Base-by-base conservation (phyloP, 495 filamentous ascomycete species). In the Pseudotulostoma volvatum region DNA sequence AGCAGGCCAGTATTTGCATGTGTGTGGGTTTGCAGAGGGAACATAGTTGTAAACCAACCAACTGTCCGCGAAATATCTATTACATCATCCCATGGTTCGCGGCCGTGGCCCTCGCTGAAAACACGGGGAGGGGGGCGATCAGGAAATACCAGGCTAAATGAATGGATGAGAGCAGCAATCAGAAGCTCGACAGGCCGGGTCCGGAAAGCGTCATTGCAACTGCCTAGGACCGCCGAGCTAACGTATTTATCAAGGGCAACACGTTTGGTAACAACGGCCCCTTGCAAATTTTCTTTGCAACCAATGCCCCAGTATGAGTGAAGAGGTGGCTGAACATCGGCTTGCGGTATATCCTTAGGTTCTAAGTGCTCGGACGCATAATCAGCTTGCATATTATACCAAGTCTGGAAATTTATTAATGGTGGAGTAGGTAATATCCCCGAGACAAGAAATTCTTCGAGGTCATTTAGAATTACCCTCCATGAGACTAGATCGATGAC, bases 401-500 rank as follows among this genome's bases (percentile, higher is more conserved):
- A 77, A 19, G 59, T 60, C 47, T 69, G 63, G 43, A 73, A 75
- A 0, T 69, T 60, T 37, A 72, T 54, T 13, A 46, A 43, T 4
- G 43, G 23, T 16, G 67, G 0, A 59, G 55, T 40, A 66, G 56
- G 1, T 54, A 58, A 19, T 40, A 38, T 23, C 51, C 52, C 7
- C 57, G 59, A 14, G n/a, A 48, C 46, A 16, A 76, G 45, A 1
- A 71, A 42, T 16, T 66, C 57, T 37, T 72, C 70, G 7, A 76
- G 46, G 36, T 76, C 72, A 11, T 65, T 49, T 15, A 68, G 58
- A 18, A 76, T 61, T 43, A 71, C 56, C n/a, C 62, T 50, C 71
- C 70, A 74, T 1, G 72, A 75, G 7, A 66, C 60, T 7, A 70
- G 56, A 44, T 76, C 72, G 19, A 75, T 57, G 7, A 67, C 70